These are phyloP conservation scores for Thermothelomyces thermophilus DNA, from an alignment of 2,329 filamentous ascomycete species.

Conservation along the genomic window DNA sequence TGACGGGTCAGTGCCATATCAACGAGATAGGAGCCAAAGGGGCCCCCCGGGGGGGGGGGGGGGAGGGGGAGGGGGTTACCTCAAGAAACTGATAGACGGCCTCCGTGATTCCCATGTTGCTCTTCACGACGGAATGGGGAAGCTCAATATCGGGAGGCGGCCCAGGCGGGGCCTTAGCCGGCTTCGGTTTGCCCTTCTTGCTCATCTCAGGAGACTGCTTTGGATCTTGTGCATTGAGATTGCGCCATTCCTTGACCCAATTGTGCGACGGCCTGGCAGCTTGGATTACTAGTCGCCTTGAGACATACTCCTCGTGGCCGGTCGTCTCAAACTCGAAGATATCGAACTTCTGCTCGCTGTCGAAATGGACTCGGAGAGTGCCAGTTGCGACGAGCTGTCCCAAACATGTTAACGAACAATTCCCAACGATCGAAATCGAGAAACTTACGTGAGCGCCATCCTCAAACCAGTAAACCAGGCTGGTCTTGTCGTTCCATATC, in stretches of 20 bases:
- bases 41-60: too few relatives aligned
- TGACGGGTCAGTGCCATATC: constrained; percentile 23
- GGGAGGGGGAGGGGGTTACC: too few relatives aligned
- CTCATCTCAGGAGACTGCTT: constrained; percentile 60
- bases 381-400: constrained; percentile 69
- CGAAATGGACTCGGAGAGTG: constrained; percentile 70
- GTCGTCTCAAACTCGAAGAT: constrained; percentile 74
- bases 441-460: constrained; percentile 71
- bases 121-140: constrained; percentile 52
- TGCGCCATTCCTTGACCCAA: constrained; percentile 61
- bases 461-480: constrained; percentile 83
- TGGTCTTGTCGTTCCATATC: constrained; percentile 70
- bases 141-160: constrained; percentile 56
- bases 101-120: constrained; percentile 52
- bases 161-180: constrained; percentile 52
- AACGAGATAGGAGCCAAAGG: background rate
- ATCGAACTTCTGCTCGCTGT: constrained; percentile 72
- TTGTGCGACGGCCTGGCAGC: constrained; percentile 55
- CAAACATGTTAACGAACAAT: constrained; percentile 25
- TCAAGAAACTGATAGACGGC: constrained; percentile 59
- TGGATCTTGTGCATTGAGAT: constrained; percentile 48
- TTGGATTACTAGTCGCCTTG: constrained; percentile 58
- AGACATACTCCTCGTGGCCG: constrained; percentile 76
- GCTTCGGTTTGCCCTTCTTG: constrained; percentile 56
- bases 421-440: background rate